Evolutionary conservation across 352 stramenopile genomes (phyloP).

Genomic region (Pythium aphanidermatum): DNA sequence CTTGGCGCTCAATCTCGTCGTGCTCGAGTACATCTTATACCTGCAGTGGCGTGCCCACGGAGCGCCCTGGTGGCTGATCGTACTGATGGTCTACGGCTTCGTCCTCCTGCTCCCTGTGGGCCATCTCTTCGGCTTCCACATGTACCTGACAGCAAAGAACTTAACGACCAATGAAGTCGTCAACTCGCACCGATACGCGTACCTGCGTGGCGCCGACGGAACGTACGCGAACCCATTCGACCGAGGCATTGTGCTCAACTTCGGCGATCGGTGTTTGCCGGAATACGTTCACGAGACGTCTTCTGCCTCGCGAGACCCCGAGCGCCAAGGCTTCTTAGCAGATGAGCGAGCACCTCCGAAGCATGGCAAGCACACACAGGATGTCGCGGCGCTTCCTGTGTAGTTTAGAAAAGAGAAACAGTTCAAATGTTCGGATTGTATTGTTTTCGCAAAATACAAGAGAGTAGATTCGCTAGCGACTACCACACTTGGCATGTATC

Average conservation of each 20-base stretch:
- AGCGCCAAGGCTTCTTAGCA: conserved; percentile 1
- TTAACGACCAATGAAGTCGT: conserved; percentile 78
- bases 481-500: conserved; percentile 77
- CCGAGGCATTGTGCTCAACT: conserved; percentile 36
- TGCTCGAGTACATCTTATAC: conserved; percentile 58
- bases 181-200: conserved; percentile 61
- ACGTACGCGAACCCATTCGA: conserved; percentile 38
- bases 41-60: conserved; percentile 42
- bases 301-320: background rate
- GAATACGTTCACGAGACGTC: conserved; percentile 1
- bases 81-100: conserved; percentile 39
- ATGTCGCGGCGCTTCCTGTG: conserved; percentile 13
- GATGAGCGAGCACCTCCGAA: conserved; percentile 13
- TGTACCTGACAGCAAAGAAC: conserved; percentile 68
- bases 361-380: conserved; percentile 2
- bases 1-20: conserved; percentile 37
- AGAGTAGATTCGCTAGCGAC: too few relatives aligned
- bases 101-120: conserved; percentile 41
- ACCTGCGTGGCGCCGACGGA: conserved; percentile 27
- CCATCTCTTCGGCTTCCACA: conserved; percentile 60
- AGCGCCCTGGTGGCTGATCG: conserved; percentile 22
- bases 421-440: conserved; percentile 1
- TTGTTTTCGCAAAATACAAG: too few relatives aligned
- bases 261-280: conserved; percentile 35
- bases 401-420: conserved; percentile 2